Percentiles rank a stretch among this genome's conserved stretches.
Conservation (phyloP, 2,329 filamentous ascomycete species). For the Sporothrix phasma region DNA sequence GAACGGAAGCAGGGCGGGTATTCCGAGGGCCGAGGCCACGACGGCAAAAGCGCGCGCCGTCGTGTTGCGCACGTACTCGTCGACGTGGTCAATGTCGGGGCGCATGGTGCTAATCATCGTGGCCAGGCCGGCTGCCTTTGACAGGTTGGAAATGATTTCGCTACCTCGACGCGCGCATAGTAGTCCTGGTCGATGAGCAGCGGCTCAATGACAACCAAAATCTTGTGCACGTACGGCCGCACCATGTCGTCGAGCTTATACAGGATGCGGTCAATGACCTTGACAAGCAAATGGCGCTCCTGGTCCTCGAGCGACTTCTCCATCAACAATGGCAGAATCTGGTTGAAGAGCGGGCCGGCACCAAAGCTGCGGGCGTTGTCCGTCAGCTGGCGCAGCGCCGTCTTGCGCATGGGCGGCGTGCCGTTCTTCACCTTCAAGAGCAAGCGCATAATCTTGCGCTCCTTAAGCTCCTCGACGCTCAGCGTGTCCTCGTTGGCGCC, state of each 20-base stretch:
- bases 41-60: constrained; percentile 95
- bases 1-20: constrained; percentile 90
- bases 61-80: constrained; percentile 97
- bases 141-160: constrained; percentile 96
- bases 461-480: constrained; percentile 90
- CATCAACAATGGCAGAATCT: constrained; percentile 94
- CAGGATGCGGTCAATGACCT: constrained; percentile 95
- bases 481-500: constrained; percentile 84
- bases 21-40: constrained; percentile 89
- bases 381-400: constrained; percentile 88
- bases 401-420: constrained; percentile 97
- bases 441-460: constrained; percentile 96
- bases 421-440: constrained; percentile 98
- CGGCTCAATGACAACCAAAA: constrained; percentile 97
- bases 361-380: constrained; percentile 96
- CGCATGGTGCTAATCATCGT: constrained; percentile 99
- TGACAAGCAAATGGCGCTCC: constrained; percentile 94
- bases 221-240: constrained; percentile 94
- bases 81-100: constrained; percentile 95
- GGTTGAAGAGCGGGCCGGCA: constrained; percentile 87
- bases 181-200: constrained; percentile 98
- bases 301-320: constrained; percentile 97
- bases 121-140: constrained; percentile 90
- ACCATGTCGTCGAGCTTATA: constrained; percentile 98
- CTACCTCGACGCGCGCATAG: constrained; percentile 94